Evolutionary conservation across 2,329 filamentous ascomycete genomes (phyloP).

Genomic region (Paracoccidioides lutzii): DNA sequence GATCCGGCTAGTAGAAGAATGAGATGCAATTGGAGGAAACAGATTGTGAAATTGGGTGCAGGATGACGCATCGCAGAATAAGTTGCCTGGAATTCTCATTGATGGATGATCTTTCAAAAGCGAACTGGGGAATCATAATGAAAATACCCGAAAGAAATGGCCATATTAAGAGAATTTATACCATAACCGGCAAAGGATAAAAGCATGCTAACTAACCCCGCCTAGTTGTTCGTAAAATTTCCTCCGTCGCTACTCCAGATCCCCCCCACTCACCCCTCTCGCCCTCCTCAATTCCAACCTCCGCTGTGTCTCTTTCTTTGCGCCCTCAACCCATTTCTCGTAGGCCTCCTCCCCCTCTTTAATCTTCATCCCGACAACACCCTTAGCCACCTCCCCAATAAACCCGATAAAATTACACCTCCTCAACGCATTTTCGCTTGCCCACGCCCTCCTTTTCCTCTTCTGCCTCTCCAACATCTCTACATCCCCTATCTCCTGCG

Average conservation of each 20-base stretch:
- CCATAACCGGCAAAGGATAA: not conserved
- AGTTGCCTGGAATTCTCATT: not conserved
- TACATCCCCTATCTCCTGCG: conserved; percentile 67
- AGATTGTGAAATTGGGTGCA: too few relatives aligned
- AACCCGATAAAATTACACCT: conserved; percentile 96
- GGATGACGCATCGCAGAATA: not conserved
- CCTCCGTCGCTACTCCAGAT: not conserved
- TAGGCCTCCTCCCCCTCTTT: conserved; percentile 52
- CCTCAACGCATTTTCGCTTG: conserved; percentile 86
- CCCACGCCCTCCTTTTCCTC: conserved; percentile 72
- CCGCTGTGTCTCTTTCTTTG: conserved; percentile 31
- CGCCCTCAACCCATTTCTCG: conserved; percentile 69
- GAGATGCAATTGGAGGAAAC: too few relatives aligned
- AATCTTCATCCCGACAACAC: conserved; percentile 64
- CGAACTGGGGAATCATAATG: not conserved
- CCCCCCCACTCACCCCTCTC: conserved; percentile 4
- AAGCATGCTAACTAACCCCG: not conserved
- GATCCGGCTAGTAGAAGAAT: not conserved
- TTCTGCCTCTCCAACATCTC: conserved; percentile 70
- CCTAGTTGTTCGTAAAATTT: not conserved
- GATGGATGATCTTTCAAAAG: too few relatives aligned
- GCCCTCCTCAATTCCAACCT: conserved; percentile 24
- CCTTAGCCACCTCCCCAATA: conserved; percentile 77
- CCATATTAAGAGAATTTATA: not conserved
- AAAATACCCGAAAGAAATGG: not conserved